Conservation (phyloP, 495 filamentous ascomycete species). For the Hypoxylon fuscum region DNA sequence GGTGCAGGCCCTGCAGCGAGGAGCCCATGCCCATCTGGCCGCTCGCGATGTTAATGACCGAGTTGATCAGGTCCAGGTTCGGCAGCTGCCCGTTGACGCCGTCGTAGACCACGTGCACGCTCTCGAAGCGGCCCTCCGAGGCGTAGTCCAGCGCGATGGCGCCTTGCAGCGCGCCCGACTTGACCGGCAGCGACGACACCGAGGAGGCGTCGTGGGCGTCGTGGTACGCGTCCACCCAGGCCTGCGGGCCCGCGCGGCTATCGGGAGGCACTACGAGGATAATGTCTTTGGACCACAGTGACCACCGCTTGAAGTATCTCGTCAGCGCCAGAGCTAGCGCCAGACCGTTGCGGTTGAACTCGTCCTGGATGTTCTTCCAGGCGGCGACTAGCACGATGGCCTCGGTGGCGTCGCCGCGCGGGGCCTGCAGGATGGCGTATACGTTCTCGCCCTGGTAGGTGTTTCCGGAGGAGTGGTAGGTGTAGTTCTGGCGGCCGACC, state of each 20-base stretch:
- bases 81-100: conserved; percentile 96
- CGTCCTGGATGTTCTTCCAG: conserved; percentile 83
- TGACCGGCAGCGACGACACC: conserved; percentile 83
- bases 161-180: conserved; percentile 92
- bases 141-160: conserved; percentile 94
- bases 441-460: conserved; percentile 85
- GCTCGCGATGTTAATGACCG: conserved; percentile 83
- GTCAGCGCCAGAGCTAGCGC: conserved; percentile 85
- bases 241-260: conserved; percentile 89
- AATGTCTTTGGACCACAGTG: conserved; percentile 98
- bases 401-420: conserved; percentile 96
- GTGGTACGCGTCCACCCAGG: conserved; percentile 98
- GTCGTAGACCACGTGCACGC: conserved; percentile 91
- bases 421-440: conserved; percentile 94
- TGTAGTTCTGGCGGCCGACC: conserved; percentile 78
- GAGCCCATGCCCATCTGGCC: conserved; percentile 92
- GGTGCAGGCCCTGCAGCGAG: conserved; percentile 85
- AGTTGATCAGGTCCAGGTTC: conserved; percentile 95
- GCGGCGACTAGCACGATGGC: conserved; percentile 91
- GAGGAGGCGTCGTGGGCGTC: conserved; percentile 74
- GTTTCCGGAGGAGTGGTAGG: conserved; percentile 80
- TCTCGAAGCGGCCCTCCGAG: conserved; percentile 81
- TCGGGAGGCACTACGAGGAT: conserved; percentile 90
- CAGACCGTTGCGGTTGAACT: conserved; percentile 85
- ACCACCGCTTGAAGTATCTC: conserved; percentile 97